Evolutionary conservation across 306 rosid genomes (phyloP).

Genomic region (Echinosophora koreensis): DNA sequence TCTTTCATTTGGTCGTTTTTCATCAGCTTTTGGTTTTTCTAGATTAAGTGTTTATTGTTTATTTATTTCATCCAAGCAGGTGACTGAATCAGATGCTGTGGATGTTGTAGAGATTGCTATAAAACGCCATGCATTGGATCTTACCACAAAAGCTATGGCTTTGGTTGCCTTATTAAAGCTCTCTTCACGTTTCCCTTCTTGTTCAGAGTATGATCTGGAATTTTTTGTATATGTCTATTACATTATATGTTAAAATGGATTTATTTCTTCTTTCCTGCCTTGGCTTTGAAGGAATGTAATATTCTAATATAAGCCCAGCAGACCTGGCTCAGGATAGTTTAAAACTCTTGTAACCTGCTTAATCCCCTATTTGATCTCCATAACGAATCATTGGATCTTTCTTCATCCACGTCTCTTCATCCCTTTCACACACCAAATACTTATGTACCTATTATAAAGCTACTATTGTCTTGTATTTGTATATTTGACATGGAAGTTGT

Average conservation of each 20-base stretch:
- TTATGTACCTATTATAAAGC: background rate
- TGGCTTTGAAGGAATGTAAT: slow-evolving; percentile 33
- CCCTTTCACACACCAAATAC: slow-evolving; percentile 2
- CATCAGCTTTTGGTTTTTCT: background rate
- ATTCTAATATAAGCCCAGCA: slow-evolving; percentile 18
- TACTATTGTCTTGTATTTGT: slow-evolving; percentile 24
- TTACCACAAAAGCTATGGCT: slow-evolving; percentile 90
- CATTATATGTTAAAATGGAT: slow-evolving; percentile 38
- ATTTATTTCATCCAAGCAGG: slow-evolving; percentile 61
- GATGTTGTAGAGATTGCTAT: slow-evolving; percentile 77
- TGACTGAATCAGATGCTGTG: slow-evolving; percentile 88
- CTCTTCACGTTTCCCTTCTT: slow-evolving; percentile 95
- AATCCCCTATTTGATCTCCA: slow-evolving; percentile 11
- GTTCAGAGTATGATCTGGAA: slow-evolving; percentile 77
- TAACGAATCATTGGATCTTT: slow-evolving; percentile 28
- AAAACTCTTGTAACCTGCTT: background rate
- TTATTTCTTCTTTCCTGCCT: slow-evolving; percentile 38
- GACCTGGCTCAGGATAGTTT: slow-evolving; percentile 33
- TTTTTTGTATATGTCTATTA: slow-evolving; percentile 29
- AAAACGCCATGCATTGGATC: slow-evolving; percentile 75
- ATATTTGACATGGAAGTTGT: slow-evolving; percentile 43
- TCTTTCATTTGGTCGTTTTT: background rate
- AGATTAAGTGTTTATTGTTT: background rate
- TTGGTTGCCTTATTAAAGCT: slow-evolving; percentile 89
- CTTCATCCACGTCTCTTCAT: slow-evolving; percentile 14